Base-by-base conservation (phyloP, 768 basidiomycete species). In the Suillus hirtellus region DNA sequence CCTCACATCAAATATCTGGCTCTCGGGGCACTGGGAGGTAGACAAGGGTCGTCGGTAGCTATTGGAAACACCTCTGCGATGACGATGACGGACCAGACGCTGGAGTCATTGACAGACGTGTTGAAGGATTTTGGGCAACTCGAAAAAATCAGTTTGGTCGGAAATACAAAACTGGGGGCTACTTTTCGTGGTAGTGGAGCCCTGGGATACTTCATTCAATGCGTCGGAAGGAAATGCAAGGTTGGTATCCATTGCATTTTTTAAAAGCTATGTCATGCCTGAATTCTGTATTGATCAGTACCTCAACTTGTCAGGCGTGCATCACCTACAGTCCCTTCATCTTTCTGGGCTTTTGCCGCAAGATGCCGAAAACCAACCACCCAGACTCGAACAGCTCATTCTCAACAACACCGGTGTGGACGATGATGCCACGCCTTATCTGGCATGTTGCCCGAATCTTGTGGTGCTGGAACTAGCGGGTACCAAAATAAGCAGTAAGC, bases 351-450 rank as follows among this genome's bases (percentile, higher is more conserved):
- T 91, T 10, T 59, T 82, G n/a, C 66, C 67, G 1, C 65, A 67
- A 31, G 55, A 63, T 3, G 49, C 27, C 38, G 27, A 64, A 14
- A 63, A 69, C 27, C 52, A 17, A 8, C 67, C 75, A 6, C 76
- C 86, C 2, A 72, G 68, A 14, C 70, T 90, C 8, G 77, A 82
- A 61, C 78, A 75, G 4, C 78, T 91, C 6, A 74, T 79, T 15
- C 73, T 91, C 42, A 88, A 84, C 68, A 84, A 86, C 65, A 89
- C 89, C 0, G 74, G 79, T 2, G 78, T 91, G 19, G 87, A 86
- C 58, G 89, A 90, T 62, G 77, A 78, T 2, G 83, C 84, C 6
- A 79, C 81, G 1, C 74, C 71, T 2, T 89, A 77, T 67, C 78
- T 91, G 44, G 76, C 85, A 10, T 69, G 78, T 21, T 91, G 90